Conservation (phyloP, 2,329 filamentous ascomycete species). For the Neonectria neomacrospora region DNA sequence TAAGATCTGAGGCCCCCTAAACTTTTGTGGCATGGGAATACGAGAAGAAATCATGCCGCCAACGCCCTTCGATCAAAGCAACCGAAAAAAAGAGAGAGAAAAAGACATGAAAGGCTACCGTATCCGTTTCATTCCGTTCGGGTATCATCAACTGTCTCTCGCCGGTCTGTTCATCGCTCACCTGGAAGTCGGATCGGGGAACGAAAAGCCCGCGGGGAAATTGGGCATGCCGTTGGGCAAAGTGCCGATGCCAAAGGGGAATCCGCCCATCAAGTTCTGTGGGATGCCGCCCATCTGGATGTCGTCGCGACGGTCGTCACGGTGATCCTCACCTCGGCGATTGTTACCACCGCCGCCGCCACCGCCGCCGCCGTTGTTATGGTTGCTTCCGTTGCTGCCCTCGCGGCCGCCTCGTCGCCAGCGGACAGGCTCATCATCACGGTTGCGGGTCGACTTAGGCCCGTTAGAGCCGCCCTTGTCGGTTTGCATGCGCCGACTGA, state of each 20-base stretch:
- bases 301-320: conserved; percentile 36
- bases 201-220: conserved; percentile 54
- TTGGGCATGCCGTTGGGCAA: conserved; percentile 57
- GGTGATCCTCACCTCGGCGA: conserved; percentile 30
- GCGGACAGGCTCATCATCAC: conserved; percentile 50
- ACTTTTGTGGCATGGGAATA: conserved; percentile 22
- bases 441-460: conserved; percentile 68
- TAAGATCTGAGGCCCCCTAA: conserved; percentile 1
- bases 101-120: conserved; percentile 13
- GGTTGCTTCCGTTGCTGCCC: conserved; percentile 35
- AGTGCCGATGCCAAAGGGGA: conserved; percentile 55
- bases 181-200: conserved; percentile 49
- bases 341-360: conserved; percentile 33
- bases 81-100: background rate
- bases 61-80: conserved; percentile 17
- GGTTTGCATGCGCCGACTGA: conserved; percentile 75
- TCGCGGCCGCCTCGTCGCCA: conserved; percentile 50
- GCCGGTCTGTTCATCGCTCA: conserved; percentile 22
- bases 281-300: conserved; percentile 25
- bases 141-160: conserved; percentile 26
- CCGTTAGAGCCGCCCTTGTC: conserved; percentile 73
- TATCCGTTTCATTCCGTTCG: conserved; percentile 17
- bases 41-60: conserved; percentile 13
- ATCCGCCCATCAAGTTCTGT: conserved; percentile 43
- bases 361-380: conserved; percentile 35